Evolutionary conservation across 176 grass and related monocot species (phyloP), one percentile per base, ranked within the genome.

Genomic region (Eleusine indica): DNA sequence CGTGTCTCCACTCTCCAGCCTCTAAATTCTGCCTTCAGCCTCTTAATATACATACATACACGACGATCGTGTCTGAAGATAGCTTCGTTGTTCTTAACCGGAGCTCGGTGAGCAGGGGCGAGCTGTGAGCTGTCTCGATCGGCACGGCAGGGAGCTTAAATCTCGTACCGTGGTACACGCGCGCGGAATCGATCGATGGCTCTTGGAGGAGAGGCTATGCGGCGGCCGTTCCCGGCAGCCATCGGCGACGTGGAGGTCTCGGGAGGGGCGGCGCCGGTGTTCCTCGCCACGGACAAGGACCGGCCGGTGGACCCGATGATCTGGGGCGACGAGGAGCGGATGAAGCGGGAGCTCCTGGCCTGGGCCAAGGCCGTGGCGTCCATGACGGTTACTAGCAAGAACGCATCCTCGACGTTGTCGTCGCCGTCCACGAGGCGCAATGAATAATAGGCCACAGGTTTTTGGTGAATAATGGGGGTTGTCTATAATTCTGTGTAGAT

Each of bases 321-420:
- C 19, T 96, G 83, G 91, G 48, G 57, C 29, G 86, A 96, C 72
- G 89, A 96, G 58, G 37, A 93, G 88, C 80, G 83, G 79, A 80
- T 96, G 94, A 93, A 96, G 86, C 85, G 71, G 73, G 89, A 93
- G 84, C 86, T 93, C 35, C 43, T 96, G 53, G 88, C 74, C 2
- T 96, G 91, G 94, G 89, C 94, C 15, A 96, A 93, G 88, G 88
- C 88, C 19, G 94, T 96, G 6, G 94, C 74, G 4, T 88, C 86
- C 86, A 91, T 91, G 84, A 73, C 62, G 52, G 25, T 25, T 25
- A 28, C 67, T 35, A 25, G 37, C 54, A 49, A 13, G 41, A 22
- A 15, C 44, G 1, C 41, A 41, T 47, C 42, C 2, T 51, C 28
- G 13, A 69, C 52, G 13, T 47, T 75, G 17, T 0, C 18, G n/a